Base-by-base conservation (phyloP, 192 early-diverging fungal species). In the Backusella morwellensis region DNA sequence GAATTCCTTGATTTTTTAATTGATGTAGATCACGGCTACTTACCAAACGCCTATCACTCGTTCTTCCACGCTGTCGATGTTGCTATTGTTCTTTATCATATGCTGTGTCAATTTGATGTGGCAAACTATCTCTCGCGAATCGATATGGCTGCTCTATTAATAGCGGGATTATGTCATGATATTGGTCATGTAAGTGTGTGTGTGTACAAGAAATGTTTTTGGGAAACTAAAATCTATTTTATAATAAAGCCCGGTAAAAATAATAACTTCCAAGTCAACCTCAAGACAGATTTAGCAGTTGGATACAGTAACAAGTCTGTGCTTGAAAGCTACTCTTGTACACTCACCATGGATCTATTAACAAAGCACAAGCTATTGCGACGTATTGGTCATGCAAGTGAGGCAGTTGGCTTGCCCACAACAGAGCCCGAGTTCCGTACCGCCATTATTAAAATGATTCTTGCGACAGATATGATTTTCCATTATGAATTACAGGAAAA, bases 11-110 rank as follows among this genome's bases (percentile, higher is more conserved):
- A 95, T 68, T 97, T 98, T 77, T 85, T 93, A 42, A 87, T 95
- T 38, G 95, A 96, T 72, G 90, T 98, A 38, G 92, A 93, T 74
- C 73, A 86, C 54, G 93, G 93, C 35, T 98, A 98, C 79, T 82
- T 87, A n/a, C 81, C 88, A n/a, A 95, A 94, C 68, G 93, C 93
- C 5, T 98, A 98, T 72, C 96, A 98, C 80, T 95, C 93, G 11
- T 98, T 96, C 79, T 92, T 92, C 80, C 96, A 98, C 76, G 95
- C 95, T 15, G 88, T 94, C 2, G 96, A 98, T 85, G 96, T 98
- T 0, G 91, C 92, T 1, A 88, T 91, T 52, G 92, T 96, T 74
- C 86, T 97, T 7, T 95, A 91, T 81, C 93, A 92, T 70, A 90
- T 95, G 77, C 82, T 97, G 6, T 82, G 79, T 29, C 89, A 94